Base-by-base conservation (phyloP, 495 filamentous ascomycete genomes). In the Terfezia claveryi region DNA sequence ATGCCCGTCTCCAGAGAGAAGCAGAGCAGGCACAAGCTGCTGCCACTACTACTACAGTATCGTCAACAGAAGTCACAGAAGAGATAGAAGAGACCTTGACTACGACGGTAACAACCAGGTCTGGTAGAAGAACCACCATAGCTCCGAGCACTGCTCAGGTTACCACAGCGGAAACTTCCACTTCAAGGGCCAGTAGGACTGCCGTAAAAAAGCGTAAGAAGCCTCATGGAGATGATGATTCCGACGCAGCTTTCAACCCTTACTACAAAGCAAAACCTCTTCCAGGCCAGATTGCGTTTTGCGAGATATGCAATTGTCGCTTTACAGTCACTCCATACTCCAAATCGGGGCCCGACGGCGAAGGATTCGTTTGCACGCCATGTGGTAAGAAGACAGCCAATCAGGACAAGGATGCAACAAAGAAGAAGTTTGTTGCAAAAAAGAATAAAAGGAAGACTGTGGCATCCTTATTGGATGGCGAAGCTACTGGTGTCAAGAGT, bases 271-370 rank as follows among this genome's bases (percentile, higher is more conserved):
- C 73, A 36, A 73, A 73, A n/a, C 82, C 81, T 41, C 62, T 80
- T 14, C 85, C 91, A 0, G 88, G 86, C 2, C 91, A 98, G 67
- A 76, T 86, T 57, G 85, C 81, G 32, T 89, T 94, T 60, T 98
- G 91, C 61, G 86, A 84, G 50, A 68, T 76, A 8, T 98, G 91
- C 64, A 73, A 77, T 23, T 89, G 85, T 61, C 80, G 91, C 23
- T 98, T 98, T 63, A 94, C 87, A 0, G 91, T 98, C 32, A 95
- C 91, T 0, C 70, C 87, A 0, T 98, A 98, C 65, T 83, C 80
- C 59, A 83, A 85, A 60, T 74, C 78, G n/a, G 83, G 82, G 12
- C 81, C 83, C 0, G 72, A 81, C 16, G 87, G 87, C 1, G 62
- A 63, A 46, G 89, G 87, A 16, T 69, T 98, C 17, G 73, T 98